phyloP scores from a whole-genome alignment of 2,329 filamentous ascomycete genomes.

The Raffaelea arxii region DNA sequence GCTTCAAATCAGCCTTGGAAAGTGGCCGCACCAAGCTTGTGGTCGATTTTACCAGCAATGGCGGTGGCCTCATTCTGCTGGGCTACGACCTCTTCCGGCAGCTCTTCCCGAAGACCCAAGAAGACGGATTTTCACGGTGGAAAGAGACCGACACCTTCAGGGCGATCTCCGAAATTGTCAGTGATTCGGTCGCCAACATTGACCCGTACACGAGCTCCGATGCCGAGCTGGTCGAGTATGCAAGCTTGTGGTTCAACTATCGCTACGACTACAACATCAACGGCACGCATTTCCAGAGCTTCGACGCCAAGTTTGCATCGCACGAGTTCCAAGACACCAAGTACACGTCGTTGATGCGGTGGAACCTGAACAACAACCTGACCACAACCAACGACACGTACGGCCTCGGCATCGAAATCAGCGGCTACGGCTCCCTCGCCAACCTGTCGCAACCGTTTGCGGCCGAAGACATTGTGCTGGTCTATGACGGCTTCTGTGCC shows the following conservation, averaged over 20 bases:
- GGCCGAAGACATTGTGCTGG: conserved; percentile 46
- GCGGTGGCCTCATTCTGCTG: conserved; percentile 48
- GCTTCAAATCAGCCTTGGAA: conserved; percentile 25
- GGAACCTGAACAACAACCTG: conserved; percentile 36
- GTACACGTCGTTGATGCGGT: conserved; percentile 43
- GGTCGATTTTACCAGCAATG: conserved; percentile 48
- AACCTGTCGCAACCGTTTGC: conserved; percentile 43
- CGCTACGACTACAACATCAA: conserved; percentile 39
- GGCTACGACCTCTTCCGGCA: conserved; percentile 54
- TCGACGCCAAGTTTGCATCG: conserved; percentile 33
- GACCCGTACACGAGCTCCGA: conserved; percentile 35
- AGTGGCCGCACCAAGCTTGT: conserved; percentile 50
- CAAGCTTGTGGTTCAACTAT: conserved; percentile 31
- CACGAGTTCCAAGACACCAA: conserved; percentile 35
- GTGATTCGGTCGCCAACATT: conserved; percentile 30
- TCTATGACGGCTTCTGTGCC: conserved; percentile 30
- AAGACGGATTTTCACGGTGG: conserved; percentile 30
- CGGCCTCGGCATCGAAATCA: conserved; percentile 33
- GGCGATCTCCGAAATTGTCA: conserved; percentile 31
- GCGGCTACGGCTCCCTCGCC: conserved; percentile 36
- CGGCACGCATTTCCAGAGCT: conserved; percentile 38
- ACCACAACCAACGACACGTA: conserved; percentile 27
- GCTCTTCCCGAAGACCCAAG: conserved; percentile 33
- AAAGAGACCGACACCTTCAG: conserved; percentile 25
- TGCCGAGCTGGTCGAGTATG: conserved; percentile 3